Evolutionary conservation across 2,329 filamentous ascomycete genomes (phyloP).

Genomic region (Mycosphaerella sp.): DNA sequence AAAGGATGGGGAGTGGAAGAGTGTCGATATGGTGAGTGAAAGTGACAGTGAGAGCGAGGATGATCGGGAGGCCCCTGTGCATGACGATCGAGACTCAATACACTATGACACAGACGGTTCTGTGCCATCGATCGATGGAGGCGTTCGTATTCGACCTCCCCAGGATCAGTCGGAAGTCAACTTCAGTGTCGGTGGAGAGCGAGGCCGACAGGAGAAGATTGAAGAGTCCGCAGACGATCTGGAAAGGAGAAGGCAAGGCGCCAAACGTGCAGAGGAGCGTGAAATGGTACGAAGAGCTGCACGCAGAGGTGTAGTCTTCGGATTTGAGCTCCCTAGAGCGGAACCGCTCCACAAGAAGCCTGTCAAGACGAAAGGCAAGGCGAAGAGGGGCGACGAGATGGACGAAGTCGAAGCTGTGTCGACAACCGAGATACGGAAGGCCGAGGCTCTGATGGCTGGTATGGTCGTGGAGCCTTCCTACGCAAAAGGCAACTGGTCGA

Average conservation of each 20-base stretch:
- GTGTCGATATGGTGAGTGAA: constrained; percentile 40
- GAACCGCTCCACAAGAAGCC: constrained; percentile 14
- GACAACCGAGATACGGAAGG: constrained; percentile 38
- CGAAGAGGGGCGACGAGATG: constrained; percentile 12
- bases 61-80: constrained; percentile 7
- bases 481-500: constrained; percentile 56
- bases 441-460: constrained; percentile 55
- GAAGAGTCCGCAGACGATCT: constrained; percentile 49
- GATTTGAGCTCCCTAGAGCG: constrained; percentile 35
- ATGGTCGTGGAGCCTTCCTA: constrained; percentile 55
- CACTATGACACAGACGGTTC: constrained; percentile 11
- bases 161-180: constrained; percentile 49
- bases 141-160: constrained; percentile 33
- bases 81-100: constrained; percentile 16
- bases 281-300: constrained; percentile 60
- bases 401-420: constrained; percentile 20
- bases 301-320: constrained; percentile 54
- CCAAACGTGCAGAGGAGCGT: constrained; percentile 44
- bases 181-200: constrained; percentile 51
- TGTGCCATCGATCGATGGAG: constrained; percentile 15
- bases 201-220: constrained; percentile 48
- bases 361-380: constrained; percentile 18
- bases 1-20: constrained; percentile 37
- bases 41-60: constrained; percentile 2
- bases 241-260: constrained; percentile 46